A percentile compares a stretch with the other conserved stretches of the same genome.
phyloP scores from a whole-genome alignment of 2,329 filamentous ascomycete genomes.

The Cordyceps fumosorosea region DNA sequence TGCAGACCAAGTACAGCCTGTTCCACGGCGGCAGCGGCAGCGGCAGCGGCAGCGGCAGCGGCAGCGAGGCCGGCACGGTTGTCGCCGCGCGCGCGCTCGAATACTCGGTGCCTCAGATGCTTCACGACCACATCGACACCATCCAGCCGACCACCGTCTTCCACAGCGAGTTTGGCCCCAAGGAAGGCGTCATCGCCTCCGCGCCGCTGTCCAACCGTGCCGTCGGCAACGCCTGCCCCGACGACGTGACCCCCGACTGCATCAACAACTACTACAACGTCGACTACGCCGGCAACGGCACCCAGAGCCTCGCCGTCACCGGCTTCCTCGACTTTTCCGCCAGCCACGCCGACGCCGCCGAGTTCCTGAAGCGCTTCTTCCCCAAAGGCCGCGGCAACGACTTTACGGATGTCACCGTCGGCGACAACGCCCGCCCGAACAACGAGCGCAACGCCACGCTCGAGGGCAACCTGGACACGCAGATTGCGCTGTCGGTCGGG shows the following conservation, averaged over 20 bases:
- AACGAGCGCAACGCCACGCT: not conserved
- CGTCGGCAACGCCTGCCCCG: not conserved
- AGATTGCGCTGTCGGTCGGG: constrained; percentile 12
- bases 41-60: not conserved
- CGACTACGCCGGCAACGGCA: constrained; percentile 8
- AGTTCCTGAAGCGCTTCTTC: constrained; percentile 3
- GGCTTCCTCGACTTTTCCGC: constrained; percentile 11
- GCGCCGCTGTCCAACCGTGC: not conserved
- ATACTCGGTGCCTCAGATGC: constrained; percentile 14
- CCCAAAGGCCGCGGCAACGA: not conserved
- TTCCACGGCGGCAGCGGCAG: not conserved
- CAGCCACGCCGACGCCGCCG: constrained; percentile 7
- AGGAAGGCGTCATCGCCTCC: not conserved
- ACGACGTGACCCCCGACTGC: constrained; percentile 9
- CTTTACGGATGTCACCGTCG: constrained; percentile 10
- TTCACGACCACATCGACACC: constrained; percentile 15
- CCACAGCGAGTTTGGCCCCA: not conserved
- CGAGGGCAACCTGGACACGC: constrained; percentile 15
- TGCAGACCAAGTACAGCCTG: not conserved
- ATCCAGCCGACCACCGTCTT: constrained; percentile 16
- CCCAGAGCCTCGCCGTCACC: constrained; percentile 11
- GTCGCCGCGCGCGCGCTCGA: constrained; percentile 9
- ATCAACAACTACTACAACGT: constrained; percentile 13
- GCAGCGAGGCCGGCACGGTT: too few species aligned
- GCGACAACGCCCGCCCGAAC: constrained; percentile 2